Base-by-base conservation (phyloP, 305 asterid genomes). In the Solanum hybrid region DNA sequence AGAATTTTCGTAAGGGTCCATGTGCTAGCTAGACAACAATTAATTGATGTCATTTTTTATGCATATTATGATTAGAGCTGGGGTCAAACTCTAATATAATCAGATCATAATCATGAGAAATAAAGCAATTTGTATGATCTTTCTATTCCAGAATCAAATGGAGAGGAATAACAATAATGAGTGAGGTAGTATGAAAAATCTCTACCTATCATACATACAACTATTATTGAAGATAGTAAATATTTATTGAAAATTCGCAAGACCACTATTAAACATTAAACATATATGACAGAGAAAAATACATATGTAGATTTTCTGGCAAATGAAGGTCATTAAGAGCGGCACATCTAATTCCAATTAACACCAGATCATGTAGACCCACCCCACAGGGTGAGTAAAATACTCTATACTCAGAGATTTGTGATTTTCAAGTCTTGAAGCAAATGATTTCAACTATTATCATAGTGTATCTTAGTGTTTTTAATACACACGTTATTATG, bases 11-110 rank as follows among this genome's bases (percentile, higher is more conserved):
- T 0, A 45, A 45, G 8, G 65, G 7, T 13, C 22, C 83, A 90
- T 93, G 91, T 91, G 90, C 89, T 29, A 2, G 90, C 90, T 29
- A 2, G 72, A 89, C 87, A 15, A 33, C 80, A 78, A 24, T 83
- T 90, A 79, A 45, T 87, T 32, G 26, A 68, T 87, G 57, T 68
- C 87, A 51, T 45, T 61, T 90, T 26, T 11, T 72, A n/a, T 31
- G n/a, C 38, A 45, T 83, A 65, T 36, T 70, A 87, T 87, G 89
- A 87, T 75, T 70, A 87, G 70, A 70, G 68, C 3, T 34, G 80
- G 33, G 79, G 70, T 36, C 38, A 36, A 70, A 87, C 79, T 87
- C 37, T 87, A 70, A 26, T 87, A n/a, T 34, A 87, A 72, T 72
- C 68, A 36, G 20, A 68, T 87, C 17, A 87, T 85, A 15, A 85